Evolutionary conservation across 2,329 filamentous ascomycete species (phyloP).

Genomic region (Scedosporium boydii): DNA sequence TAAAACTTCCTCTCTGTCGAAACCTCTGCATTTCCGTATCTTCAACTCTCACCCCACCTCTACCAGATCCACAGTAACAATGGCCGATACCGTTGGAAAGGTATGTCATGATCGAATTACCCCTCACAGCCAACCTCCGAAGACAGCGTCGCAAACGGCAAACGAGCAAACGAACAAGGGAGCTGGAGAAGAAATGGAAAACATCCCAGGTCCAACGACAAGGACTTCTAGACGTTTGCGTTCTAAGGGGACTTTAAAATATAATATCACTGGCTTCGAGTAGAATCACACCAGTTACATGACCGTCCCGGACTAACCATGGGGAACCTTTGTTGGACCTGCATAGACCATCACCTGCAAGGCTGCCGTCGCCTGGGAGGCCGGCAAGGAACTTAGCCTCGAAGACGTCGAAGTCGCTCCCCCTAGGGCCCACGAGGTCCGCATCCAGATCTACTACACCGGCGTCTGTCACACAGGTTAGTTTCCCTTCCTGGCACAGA

Average conservation of each 20-base stretch:
- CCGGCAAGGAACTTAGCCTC: slow-evolving; percentile 77
- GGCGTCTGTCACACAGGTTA: slow-evolving; percentile 96
- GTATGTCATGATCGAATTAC: not conserved
- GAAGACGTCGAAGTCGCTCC: slow-evolving; percentile 90
- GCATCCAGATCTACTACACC: slow-evolving; percentile 94
- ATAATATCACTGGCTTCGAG: too few species aligned
- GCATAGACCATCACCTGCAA: slow-evolving; percentile 85
- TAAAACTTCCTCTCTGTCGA: not conserved
- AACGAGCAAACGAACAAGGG: not conserved
- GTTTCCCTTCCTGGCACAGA: not conserved
- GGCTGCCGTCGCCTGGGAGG: slow-evolving; percentile 96
- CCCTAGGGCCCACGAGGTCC: slow-evolving; percentile 86
- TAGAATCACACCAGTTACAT: not conserved
- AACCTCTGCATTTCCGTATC: not conserved
- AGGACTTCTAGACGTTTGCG: too few species aligned
- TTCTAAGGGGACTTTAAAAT: too few species aligned
- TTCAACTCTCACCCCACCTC: not conserved
- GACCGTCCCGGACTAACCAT: not conserved
- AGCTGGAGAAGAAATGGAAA: not conserved
- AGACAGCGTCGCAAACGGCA: not conserved
- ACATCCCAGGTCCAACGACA: not conserved
- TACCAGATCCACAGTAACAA: not conserved
- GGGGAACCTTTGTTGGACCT: not conserved
- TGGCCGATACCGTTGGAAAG: slow-evolving; percentile 11
- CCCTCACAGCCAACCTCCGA: not conserved